Base-by-base conservation (phyloP, 371 early-diverging fungal genomes). In the Mucor piriformis region DNA sequence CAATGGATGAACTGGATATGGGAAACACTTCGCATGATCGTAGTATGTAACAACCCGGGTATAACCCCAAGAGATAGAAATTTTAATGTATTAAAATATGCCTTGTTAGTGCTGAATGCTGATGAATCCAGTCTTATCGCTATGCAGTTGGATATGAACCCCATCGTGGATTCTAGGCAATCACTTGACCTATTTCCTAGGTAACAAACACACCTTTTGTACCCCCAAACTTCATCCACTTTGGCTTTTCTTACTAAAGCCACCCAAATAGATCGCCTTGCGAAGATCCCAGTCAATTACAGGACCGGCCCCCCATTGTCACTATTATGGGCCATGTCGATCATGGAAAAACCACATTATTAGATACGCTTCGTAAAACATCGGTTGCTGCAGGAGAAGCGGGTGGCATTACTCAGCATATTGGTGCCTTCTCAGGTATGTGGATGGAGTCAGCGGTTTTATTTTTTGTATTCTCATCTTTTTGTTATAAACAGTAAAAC, bases 241-340 rank as follows among this genome's bases (percentile, higher is more conserved):
- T 42, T 42, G 25, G 4, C 20, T n/a, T 25, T 15, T 24, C 25
- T 27, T 29, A 35, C 20, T 52, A 66, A 52, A 3, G 5, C 16
- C n/a, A 7, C 10, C 38, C n/a, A 38, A 59, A 38, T 64, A 83
- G 86, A 59, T 79, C 84, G 3, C 70, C 71, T 44, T 90, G 92
- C 0, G 84, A 77, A 23, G 92, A 92, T 57, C 85, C 87, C 82
- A 82, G 87, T 2, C 59, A 67, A 12, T 85, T 88, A 57, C 90
- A 90, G 18, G 59, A 70, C 7, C 84, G 97, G 37, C 93, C 96
- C 2, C 97, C 97, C 6, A 90, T 97, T 16, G 95, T 97, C 20
- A 95, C 97, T 6, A 95, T 99, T 62, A 92, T 99, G 93, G 99
- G 99, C 13, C 98, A 98, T 63, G 95, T 97, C 27, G 97, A 98